Evolutionary conservation across 257 asterid species (phyloP), one percentile per base, ranked within the genome.

Genomic region (Solanum rostratum): DNA sequence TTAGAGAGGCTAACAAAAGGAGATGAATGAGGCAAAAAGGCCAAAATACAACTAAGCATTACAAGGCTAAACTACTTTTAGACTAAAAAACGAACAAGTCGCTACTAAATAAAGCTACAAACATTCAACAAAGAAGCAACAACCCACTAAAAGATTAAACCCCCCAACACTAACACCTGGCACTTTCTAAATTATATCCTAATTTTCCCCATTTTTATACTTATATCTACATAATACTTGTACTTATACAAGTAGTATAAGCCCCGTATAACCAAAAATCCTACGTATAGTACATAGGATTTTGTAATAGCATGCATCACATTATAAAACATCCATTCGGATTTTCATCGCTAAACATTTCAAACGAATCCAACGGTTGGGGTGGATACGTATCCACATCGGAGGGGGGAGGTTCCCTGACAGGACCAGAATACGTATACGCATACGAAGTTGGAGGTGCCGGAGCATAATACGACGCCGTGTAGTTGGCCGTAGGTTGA

Each of bases 291-390:
- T 65, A 14, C 7, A 2, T 10, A 0, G 41, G 81, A 74, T 46
- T 46, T 22, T 3, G 24, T 24, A 29, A 8, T 50, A 43, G 46
- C 76, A 20, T 89, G 46, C 76, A 20, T 89, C 86, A 93, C 93
- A 91, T 90, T 22, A 92, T 79, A 33, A 80, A 87, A 88, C 97
- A 93, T 39, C 95, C 96, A 74, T 93, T 93, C 9, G 96, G 96
- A 88, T 93, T 93, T 84, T 93, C 97, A 80, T 93, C 97, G 53
- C 97, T 93, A 82, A 93, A 93, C 68, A 93, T 89, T 85, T 93
- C 97, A 80, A 93, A 90, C 7, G 97, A 92, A 90, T 92, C 96
- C 93, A 90, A 85, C 89, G 93, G 93, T 88, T 91, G 96, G 1
- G 85, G 88, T 20, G 92, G 85, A 70, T 89, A n/a, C 41, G 84